Evolutionary conservation across 352 stramenopile species (phyloP).

Genomic region (Globisporangium abappressorium): DNA sequence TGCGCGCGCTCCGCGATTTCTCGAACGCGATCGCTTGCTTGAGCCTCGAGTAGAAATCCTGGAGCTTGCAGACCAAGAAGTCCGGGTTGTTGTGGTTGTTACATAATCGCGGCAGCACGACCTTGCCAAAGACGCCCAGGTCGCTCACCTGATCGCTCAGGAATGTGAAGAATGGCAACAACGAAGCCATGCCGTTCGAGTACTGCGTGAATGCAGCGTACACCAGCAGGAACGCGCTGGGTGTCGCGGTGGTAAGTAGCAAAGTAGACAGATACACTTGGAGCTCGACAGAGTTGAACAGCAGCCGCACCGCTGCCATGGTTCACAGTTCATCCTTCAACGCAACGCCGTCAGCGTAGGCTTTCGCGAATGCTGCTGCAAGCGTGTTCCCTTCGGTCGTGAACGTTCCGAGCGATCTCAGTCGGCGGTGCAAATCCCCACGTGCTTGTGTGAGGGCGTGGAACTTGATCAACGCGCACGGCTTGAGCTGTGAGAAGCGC

Average conservation of each 20-base stretch:
- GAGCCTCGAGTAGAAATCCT: slow-evolving; percentile 18
- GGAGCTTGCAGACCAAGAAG: slow-evolving; percentile 20
- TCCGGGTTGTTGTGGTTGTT: slow-evolving; percentile 17
- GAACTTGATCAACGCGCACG: too few relatives aligned
- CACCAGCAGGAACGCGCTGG: background rate
- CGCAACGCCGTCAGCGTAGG: too few relatives aligned
- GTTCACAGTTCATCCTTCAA: too few relatives aligned
- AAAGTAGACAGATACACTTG: too few relatives aligned
- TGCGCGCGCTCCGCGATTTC: background rate
- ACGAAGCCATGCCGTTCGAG: slow-evolving; percentile 38
- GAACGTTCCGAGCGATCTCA: too few relatives aligned
- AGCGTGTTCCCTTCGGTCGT: too few relatives aligned
- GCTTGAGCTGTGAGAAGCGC: slow-evolving; percentile 1
- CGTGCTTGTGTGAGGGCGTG: too few relatives aligned
- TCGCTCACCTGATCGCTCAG: slow-evolving; percentile 19
- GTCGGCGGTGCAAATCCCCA: too few relatives aligned
- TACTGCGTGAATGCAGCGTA: slow-evolving; percentile 18
- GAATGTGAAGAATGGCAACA: slow-evolving; percentile 19
- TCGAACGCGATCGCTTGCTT: slow-evolving; percentile 14
- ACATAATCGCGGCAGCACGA: slow-evolving; percentile 14
- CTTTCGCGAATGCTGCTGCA: too few relatives aligned
- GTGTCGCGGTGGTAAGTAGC: background rate
- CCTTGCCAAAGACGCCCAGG: slow-evolving; percentile 5
- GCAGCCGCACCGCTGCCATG: too few relatives aligned
- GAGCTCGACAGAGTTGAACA: too few relatives aligned